phyloP scores from a whole-genome alignment of 2,329 filamentous ascomycete species.

The Penicillium sp. region DNA sequence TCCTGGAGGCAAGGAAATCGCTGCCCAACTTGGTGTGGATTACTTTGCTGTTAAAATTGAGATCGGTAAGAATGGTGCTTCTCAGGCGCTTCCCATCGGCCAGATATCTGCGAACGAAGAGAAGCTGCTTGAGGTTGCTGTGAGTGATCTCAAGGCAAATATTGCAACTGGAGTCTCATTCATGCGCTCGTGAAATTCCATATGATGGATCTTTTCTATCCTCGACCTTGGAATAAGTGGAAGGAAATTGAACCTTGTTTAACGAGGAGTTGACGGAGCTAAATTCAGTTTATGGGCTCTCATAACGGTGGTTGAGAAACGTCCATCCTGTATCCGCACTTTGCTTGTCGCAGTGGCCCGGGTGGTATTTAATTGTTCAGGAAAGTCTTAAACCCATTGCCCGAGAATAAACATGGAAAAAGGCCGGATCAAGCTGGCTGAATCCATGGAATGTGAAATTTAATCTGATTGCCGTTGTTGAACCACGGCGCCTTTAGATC shows the following conservation, averaged over 20 bases:
- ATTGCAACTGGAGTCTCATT: constrained; percentile 9
- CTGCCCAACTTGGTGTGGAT: constrained; percentile 7
- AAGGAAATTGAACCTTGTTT: no score
- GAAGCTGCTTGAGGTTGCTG: constrained; percentile 4
- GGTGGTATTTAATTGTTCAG: no score
- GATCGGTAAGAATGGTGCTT: constrained; percentile 1
- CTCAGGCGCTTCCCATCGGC: constrained; percentile 3
- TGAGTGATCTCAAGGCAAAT: constrained; percentile 5
- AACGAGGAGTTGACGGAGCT: no score
- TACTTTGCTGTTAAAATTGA: constrained; percentile 10
- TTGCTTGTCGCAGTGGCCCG: no score
- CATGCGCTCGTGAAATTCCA: neutral
- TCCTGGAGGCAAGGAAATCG: constrained; percentile 6
- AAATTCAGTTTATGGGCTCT: no score
- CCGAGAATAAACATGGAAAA: neutral
- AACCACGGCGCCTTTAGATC: neutral
- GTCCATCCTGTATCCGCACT: no score
- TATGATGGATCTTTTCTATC: neutral
- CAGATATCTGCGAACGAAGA: constrained; percentile 6
- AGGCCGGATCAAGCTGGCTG: neutral
- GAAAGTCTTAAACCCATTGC: no score
- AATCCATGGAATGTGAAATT: neutral
- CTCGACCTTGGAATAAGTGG: no score
- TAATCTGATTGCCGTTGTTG: neutral
- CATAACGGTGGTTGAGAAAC: no score